A percentile compares a stretch with the other conserved stretches of the same genome.
Evolutionary conservation across 1,139 yeast species (phyloP).

Genomic region (Suhomyces anneliseae): DNA sequence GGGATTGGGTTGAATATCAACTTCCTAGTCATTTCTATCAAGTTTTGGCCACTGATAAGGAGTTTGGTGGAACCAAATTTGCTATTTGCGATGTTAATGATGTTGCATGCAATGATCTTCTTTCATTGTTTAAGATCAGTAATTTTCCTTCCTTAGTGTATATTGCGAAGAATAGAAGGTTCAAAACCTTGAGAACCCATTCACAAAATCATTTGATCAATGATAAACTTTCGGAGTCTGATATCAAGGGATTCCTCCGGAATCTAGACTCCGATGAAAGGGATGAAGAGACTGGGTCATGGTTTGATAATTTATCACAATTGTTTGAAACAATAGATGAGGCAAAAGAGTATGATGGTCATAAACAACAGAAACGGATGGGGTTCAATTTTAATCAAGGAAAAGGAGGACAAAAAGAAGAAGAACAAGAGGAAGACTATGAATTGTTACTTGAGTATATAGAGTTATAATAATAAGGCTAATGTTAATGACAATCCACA

Average conservation of each 20-base stretch:
- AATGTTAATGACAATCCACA: not conserved
- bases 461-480: slow-evolving; percentile 15
- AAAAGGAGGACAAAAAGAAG: slow-evolving; percentile 6
- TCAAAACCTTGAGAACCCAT: slow-evolving; percentile 30
- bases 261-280: slow-evolving; percentile 19
- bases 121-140: slow-evolving; percentile 28
- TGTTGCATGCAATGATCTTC: slow-evolving; percentile 19
- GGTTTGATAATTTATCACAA: slow-evolving; percentile 20
- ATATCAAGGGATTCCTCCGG: slow-evolving; percentile 23
- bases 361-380: slow-evolving; percentile 15
- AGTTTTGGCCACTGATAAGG: slow-evolving; percentile 19
- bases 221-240: slow-evolving; percentile 20
- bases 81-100: slow-evolving; percentile 30
- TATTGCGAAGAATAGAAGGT: slow-evolving; percentile 20
- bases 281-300: slow-evolving; percentile 5
- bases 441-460: slow-evolving; percentile 20
- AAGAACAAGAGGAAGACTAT: slow-evolving; percentile 18
- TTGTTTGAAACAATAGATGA: slow-evolving; percentile 14
- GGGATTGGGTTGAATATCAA: slow-evolving; percentile 33
- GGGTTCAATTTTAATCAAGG: slow-evolving; percentile 23
- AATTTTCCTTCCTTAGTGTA: slow-evolving; percentile 38
- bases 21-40: slow-evolving; percentile 41
- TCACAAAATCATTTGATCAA: slow-evolving; percentile 25
- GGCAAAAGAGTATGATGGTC: slow-evolving; percentile 9
- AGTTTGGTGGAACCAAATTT: slow-evolving; percentile 18